phyloP scores from a whole-genome alignment of 192 early-diverging fungal genomes.

The Backusella macrospora region DNA sequence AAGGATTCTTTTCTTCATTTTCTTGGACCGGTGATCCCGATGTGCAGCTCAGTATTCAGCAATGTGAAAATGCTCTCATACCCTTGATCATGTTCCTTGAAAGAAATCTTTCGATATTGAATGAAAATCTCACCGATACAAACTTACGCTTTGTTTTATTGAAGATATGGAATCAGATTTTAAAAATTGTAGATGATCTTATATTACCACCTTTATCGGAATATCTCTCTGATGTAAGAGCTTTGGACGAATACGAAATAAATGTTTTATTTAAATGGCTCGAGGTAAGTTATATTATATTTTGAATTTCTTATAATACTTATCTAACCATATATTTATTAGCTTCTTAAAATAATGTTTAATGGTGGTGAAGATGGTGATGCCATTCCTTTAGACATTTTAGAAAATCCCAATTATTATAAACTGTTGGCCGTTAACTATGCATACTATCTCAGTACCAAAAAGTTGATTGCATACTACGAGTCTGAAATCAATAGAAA shows the following conservation, averaged over 20 bases:
- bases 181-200: slow-evolving; percentile 66
- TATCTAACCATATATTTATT: not conserved
- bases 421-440: slow-evolving; percentile 61
- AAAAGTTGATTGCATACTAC: slow-evolving; percentile 68
- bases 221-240: slow-evolving; percentile 55
- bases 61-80: slow-evolving; percentile 67
- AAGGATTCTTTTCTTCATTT: slow-evolving; percentile 49
- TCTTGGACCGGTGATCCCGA: slow-evolving; percentile 37
- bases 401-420: slow-evolving; percentile 68
- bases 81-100: slow-evolving; percentile 83
- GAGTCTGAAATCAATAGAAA: slow-evolving; percentile 23
- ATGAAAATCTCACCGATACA: slow-evolving; percentile 66
- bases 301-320: too few relatives aligned
- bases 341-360: slow-evolving; percentile 76
- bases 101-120: slow-evolving; percentile 65
- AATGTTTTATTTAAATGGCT: slow-evolving; percentile 71
- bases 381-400: slow-evolving; percentile 58
- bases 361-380: slow-evolving; percentile 74
- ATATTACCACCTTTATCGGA: slow-evolving; percentile 71
- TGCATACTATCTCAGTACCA: slow-evolving; percentile 66
- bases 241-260: slow-evolving; percentile 65
- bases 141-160: slow-evolving; percentile 68
- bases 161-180: slow-evolving; percentile 74
- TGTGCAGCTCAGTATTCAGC: slow-evolving; percentile 42
- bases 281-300: too few relatives aligned